Percentiles rank a stretch among this genome's conserved stretches.
Evolutionary conservation across 805 yeast species (phyloP).

Genomic region (Maudiozyma barnettii): DNA sequence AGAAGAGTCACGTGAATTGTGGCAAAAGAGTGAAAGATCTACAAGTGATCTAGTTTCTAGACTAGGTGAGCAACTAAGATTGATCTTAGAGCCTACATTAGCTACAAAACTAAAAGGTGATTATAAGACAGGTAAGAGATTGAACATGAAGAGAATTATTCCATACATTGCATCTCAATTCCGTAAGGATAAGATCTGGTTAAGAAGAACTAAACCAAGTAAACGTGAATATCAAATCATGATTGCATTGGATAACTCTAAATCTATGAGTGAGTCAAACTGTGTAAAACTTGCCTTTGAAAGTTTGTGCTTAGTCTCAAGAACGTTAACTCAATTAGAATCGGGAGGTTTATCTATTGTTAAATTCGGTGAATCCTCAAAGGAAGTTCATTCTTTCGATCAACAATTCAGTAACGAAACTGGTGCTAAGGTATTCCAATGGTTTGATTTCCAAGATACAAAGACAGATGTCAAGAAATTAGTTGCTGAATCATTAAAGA

Average conservation of each 20-base stretch:
- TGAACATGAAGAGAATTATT: slow-evolving; percentile 94
- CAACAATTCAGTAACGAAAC: slow-evolving; percentile 74
- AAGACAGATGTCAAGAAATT: slow-evolving; percentile 75
- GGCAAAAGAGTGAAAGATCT: slow-evolving; percentile 77
- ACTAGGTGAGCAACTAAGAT: slow-evolving; percentile 82
- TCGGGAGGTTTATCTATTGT: slow-evolving; percentile 88
- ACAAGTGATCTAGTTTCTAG: slow-evolving; percentile 82
- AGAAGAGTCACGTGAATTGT: slow-evolving; percentile 64
- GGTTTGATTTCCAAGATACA: slow-evolving; percentile 85
- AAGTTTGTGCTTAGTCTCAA: slow-evolving; percentile 85
- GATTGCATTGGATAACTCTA: slow-evolving; percentile 96
- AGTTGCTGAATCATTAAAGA: slow-evolving; percentile 58
- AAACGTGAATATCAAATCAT: slow-evolving; percentile 95
- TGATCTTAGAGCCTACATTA: slow-evolving; percentile 88
- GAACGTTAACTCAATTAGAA: slow-evolving; percentile 87
- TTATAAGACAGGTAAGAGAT: slow-evolving; percentile 91
- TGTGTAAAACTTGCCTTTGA: slow-evolving; percentile 89
- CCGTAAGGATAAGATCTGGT: slow-evolving; percentile 96
- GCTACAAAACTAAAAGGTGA: slow-evolving; percentile 96
- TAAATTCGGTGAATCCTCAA: slow-evolving; percentile 76
- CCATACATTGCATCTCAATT: slow-evolving; percentile 96
- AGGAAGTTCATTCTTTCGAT: slow-evolving; percentile 83
- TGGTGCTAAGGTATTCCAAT: slow-evolving; percentile 75
- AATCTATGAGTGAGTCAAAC: slow-evolving; percentile 91
- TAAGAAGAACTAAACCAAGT: slow-evolving; percentile 93